Conservation (phyloP, 2,329 filamentous ascomycete genomes). For the Zymoseptoria brevis region DNA sequence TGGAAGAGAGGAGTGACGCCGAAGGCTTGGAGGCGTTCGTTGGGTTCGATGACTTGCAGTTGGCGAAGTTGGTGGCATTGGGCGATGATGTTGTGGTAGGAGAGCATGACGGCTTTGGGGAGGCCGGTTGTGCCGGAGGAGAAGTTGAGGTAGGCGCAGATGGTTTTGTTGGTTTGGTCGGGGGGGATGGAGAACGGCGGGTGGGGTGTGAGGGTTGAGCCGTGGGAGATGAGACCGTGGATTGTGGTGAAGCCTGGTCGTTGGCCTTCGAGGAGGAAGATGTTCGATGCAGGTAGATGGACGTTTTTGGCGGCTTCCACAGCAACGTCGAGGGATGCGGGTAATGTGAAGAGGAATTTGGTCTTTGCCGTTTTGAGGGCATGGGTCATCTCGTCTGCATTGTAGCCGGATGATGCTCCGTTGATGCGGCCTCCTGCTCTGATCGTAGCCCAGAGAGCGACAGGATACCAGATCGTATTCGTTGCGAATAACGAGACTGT, state of each 20-base stretch:
- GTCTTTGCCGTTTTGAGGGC: constrained; percentile 50
- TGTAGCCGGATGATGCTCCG: constrained; percentile 57
- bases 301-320: constrained; percentile 45
- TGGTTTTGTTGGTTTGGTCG: constrained; percentile 47
- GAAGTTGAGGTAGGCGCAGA: constrained; percentile 43
- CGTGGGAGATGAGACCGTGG: constrained; percentile 35
- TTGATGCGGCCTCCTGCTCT: constrained; percentile 48
- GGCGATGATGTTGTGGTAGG: constrained; percentile 46
- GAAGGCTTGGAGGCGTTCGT: constrained; percentile 41
- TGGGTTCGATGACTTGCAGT: constrained; percentile 37
- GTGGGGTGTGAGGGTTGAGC: constrained; percentile 33
- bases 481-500: constrained; percentile 53
- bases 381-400: constrained; percentile 57
- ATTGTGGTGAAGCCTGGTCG: constrained; percentile 41
- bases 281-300: constrained; percentile 41
- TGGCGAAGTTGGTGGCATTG: constrained; percentile 54
- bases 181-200: constrained; percentile 41
- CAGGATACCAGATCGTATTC: constrained; percentile 60
- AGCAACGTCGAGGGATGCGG: constrained; percentile 46
- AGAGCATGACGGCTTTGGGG: constrained; percentile 43
- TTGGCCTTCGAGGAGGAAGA: constrained; percentile 49
- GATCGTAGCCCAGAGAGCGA: constrained; percentile 51
- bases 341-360: constrained; percentile 50
- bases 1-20: constrained; percentile 54
- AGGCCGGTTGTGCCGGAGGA: constrained; percentile 22